These are phyloP conservation scores for Boletus sp. DNA, from an alignment of 768 basidiomycete genomes.

Conservation along the genomic window DNA sequence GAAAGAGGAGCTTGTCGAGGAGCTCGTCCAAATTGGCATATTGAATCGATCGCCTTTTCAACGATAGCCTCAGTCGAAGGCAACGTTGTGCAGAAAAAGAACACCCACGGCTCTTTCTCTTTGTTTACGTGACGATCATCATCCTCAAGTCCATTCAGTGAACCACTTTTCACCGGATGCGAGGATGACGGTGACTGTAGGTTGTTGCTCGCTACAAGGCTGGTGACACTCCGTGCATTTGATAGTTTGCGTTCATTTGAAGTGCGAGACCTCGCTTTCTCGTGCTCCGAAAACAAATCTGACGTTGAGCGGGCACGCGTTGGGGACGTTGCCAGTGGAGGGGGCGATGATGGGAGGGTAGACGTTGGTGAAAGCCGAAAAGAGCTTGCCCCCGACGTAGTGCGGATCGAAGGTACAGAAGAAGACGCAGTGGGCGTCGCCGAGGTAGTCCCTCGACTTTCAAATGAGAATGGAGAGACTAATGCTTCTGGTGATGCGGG, in stretches of 20 bases:
- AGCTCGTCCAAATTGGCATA: conserved; percentile 78
- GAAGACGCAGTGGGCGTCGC: conserved; percentile 52
- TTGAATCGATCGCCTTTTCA: conserved; percentile 51
- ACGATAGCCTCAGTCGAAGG: conserved; percentile 10
- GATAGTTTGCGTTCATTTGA: conserved; percentile 29
- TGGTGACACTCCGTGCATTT: conserved; percentile 29
- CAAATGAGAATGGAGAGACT: conserved; percentile 51
- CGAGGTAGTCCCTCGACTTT: conserved; percentile 44
- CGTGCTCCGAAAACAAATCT: conserved; percentile 44
- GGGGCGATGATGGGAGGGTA: conserved; percentile 36
- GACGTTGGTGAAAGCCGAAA: conserved; percentile 32
- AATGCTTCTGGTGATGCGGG: conserved; percentile 68
- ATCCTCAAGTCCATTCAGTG: conserved; percentile 22
- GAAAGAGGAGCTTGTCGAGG: conserved; percentile 76
- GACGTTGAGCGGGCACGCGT: conserved; percentile 55
- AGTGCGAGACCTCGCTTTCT: conserved; percentile 33
- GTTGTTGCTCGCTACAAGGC: conserved; percentile 20
- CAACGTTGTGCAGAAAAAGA: neutral
- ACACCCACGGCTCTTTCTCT: conserved; percentile 53
- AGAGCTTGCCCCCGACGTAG: conserved; percentile 30
- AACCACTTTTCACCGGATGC: conserved; percentile 12
- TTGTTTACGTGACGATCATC: conserved; percentile 27
- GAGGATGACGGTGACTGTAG: conserved; percentile 17
- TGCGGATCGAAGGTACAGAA: conserved; percentile 33
- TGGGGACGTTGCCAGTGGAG: conserved; percentile 43